Percentiles rank a stretch among this genome's conserved stretches.
phyloP scores from a whole-genome alignment of 1,139 yeast genomes.

The Diutina mesorugosa region DNA sequence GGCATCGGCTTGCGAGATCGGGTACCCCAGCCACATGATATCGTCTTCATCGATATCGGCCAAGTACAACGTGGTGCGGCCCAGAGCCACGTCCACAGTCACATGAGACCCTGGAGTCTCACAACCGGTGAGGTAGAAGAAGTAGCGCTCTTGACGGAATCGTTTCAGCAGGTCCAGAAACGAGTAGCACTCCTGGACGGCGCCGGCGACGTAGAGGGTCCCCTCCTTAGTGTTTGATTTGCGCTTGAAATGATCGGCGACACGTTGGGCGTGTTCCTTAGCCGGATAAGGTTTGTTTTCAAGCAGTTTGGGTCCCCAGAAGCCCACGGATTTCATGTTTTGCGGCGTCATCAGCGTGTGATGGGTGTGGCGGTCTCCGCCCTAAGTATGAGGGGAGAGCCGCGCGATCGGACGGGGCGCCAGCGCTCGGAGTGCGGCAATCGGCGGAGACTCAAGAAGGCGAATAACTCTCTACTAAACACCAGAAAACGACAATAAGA shows the following conservation, averaged over 20 bases:
- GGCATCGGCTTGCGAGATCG: conserved; percentile 60
- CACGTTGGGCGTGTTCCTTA: conserved; percentile 48
- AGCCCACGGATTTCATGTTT: not conserved
- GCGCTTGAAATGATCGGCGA: conserved; percentile 27
- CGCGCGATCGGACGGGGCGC: not conserved
- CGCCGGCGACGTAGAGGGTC: conserved; percentile 56
- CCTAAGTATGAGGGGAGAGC: not conserved
- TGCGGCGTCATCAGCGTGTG: not conserved
- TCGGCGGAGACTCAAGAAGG: not conserved
- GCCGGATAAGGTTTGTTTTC: conserved; percentile 43
- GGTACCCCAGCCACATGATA: conserved; percentile 94
- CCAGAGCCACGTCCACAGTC: conserved; percentile 39
- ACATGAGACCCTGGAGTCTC: conserved; percentile 69
- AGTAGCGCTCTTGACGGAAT: conserved; percentile 82
- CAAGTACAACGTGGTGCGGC: conserved; percentile 55
- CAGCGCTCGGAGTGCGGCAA: not conserved
- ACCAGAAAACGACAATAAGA: too few relatives aligned
- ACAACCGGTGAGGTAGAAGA: conserved; percentile 79
- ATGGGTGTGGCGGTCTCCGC: not conserved
- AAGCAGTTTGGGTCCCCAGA: not conserved
- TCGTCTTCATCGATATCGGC: conserved; percentile 82
- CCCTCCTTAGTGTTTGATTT: conserved; percentile 10
- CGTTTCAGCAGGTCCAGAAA: conserved; percentile 74
- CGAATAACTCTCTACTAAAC: not conserved
- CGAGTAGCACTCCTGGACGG: conserved; percentile 45